Conservation (phyloP, 176 grass and related monocot species). For the Triticum urartu region DNA sequence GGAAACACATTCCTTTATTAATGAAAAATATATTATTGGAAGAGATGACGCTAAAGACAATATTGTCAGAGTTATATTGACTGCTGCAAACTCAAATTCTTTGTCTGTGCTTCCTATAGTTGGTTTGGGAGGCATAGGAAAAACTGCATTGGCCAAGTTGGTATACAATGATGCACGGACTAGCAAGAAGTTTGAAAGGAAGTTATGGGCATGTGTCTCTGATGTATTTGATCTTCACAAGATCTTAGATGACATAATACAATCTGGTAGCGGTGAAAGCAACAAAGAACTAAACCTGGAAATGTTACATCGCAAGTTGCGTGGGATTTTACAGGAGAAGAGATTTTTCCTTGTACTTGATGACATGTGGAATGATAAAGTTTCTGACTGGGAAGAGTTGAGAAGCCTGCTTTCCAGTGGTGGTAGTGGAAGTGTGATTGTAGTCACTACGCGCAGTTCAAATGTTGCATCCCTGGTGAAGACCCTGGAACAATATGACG, state of each 20-base stretch:
- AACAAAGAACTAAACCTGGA: background rate
- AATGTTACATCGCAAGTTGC: background rate
- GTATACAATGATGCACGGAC: background rate
- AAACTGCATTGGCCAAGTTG: background rate
- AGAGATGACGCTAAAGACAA: background rate
- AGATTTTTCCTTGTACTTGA: background rate
- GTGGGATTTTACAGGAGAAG: background rate
- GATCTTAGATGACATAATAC: background rate
- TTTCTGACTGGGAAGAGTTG: background rate
- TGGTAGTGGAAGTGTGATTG: background rate
- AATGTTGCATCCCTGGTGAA: background rate
- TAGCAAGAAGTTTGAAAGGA: background rate
- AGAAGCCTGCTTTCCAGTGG: background rate
- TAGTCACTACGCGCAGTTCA: background rate
- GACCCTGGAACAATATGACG: background rate
- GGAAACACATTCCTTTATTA: background rate
- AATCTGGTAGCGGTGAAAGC: background rate
- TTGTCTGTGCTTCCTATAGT: background rate
- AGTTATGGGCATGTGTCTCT: background rate
- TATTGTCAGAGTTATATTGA: background rate
- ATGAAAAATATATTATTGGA: background rate
- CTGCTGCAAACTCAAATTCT: background rate
- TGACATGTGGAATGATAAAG: background rate
- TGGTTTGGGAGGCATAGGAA: slow-evolving; percentile 9
- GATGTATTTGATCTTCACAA: background rate